phyloP scores from a whole-genome alignment of 768 basidiomycete genomes.

The Arthromyces matolae region DNA sequence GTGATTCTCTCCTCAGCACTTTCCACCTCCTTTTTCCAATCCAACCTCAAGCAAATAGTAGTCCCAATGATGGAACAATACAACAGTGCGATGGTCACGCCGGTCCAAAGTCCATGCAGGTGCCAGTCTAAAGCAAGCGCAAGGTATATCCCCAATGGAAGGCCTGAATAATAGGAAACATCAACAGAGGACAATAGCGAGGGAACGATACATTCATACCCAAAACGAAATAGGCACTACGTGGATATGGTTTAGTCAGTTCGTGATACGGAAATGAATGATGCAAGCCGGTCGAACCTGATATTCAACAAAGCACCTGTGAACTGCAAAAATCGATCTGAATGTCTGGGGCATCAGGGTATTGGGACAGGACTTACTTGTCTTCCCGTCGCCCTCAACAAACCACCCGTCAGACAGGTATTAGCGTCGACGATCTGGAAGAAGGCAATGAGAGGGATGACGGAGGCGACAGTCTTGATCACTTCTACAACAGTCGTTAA shows the following conservation, averaged over 20 bases:
- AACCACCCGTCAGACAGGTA: slow-evolving; percentile 61
- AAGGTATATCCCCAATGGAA: slow-evolving; percentile 3
- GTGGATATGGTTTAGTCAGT: not conserved
- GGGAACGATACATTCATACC: too few species aligned
- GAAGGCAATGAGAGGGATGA: slow-evolving; percentile 70
- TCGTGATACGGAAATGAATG: not conserved
- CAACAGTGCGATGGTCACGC: not conserved
- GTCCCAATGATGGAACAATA: not conserved
- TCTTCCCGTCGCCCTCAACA: slow-evolving; percentile 81
- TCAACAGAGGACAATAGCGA: too few species aligned
- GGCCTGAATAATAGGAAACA: too few species aligned
- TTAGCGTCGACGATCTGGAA: slow-evolving; percentile 85
- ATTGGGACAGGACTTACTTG: slow-evolving; percentile 37
- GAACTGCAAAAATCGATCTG: slow-evolving; percentile 34
- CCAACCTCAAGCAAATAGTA: not conserved
- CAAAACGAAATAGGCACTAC: slow-evolving; percentile 79
- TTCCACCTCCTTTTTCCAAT: not conserved
- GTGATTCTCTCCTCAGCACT: not conserved
- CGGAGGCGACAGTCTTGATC: slow-evolving; percentile 55
- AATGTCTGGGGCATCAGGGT: not conserved
- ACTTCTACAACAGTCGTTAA: slow-evolving; percentile 33
- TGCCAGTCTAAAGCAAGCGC: not conserved
- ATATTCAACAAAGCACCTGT: slow-evolving; percentile 75
- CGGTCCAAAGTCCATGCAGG: not conserved
- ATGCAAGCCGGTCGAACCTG: slow-evolving; percentile 53